These are phyloP conservation scores for Taphrina pruni DNA, from an alignment of 1,139 yeast species.

Conservation along the genomic window DNA sequence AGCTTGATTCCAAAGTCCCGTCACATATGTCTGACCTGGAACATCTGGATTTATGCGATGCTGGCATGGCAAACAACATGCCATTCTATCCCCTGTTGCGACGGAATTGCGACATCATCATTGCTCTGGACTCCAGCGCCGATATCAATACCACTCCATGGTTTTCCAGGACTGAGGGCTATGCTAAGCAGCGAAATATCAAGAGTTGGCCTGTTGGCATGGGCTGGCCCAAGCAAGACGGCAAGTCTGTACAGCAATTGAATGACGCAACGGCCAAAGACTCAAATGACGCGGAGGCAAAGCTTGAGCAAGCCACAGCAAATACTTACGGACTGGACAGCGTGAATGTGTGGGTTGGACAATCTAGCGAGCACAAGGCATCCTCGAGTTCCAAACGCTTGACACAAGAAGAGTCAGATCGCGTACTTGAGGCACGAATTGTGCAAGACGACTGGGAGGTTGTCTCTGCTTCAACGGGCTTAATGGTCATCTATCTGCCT, in stretches of 20 bases:
- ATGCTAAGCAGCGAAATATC: slow-evolving; percentile 46
- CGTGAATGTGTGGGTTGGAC: slow-evolving; percentile 39
- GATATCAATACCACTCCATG: slow-evolving; percentile 46
- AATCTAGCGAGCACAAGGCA: slow-evolving; percentile 20
- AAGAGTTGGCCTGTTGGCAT: slow-evolving; percentile 47
- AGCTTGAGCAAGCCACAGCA: slow-evolving; percentile 12
- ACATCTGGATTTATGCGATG: slow-evolving; percentile 47
- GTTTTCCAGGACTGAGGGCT: slow-evolving; percentile 47
- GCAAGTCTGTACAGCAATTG: slow-evolving; percentile 11
- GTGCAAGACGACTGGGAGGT: slow-evolving; percentile 18
- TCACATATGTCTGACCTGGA: slow-evolving; percentile 39
- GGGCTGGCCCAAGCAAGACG: slow-evolving; percentile 42
- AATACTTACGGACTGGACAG: slow-evolving; percentile 6
- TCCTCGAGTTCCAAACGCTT: neutral
- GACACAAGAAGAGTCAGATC: neutral
- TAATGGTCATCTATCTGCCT: slow-evolving; percentile 47
- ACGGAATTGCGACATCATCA: slow-evolving; percentile 47
- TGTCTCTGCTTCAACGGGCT: slow-evolving; percentile 39
- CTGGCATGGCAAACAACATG: slow-evolving; percentile 48
- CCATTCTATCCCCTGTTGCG: slow-evolving; percentile 47
- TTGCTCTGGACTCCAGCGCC: slow-evolving; percentile 48
- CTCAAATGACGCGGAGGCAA: slow-evolving; percentile 14
- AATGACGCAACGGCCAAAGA: slow-evolving; percentile 15
- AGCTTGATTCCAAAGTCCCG: slow-evolving; percentile 45
- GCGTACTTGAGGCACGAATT: slow-evolving; percentile 19